A percentile compares a stretch with the other conserved stretches of the same genome.
phyloP scores from a whole-genome alignment of 768 basidiomycete genomes.

The Tulasnella sp. region DNA sequence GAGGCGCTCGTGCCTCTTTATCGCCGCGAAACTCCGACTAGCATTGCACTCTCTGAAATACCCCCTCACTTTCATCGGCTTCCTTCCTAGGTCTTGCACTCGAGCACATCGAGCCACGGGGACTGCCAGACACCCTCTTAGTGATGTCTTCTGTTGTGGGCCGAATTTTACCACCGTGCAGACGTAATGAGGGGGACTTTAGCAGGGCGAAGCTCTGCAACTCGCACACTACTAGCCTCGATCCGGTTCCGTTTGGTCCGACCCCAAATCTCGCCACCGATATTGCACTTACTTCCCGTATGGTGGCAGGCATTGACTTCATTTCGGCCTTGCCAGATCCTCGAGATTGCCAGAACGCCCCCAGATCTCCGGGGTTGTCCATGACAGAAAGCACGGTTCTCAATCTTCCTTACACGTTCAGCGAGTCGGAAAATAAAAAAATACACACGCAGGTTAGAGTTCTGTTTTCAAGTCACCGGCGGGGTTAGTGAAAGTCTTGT shows the following conservation, averaged over 20 bases:
- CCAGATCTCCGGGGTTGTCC: neutral
- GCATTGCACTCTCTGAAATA: neutral
- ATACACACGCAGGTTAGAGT: neutral
- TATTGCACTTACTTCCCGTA: neutral
- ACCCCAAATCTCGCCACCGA: neutral
- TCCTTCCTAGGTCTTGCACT: neutral
- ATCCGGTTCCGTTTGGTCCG: neutral
- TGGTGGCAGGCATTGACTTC: neutral
- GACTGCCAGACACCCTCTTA: neutral
- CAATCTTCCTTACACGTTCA: neutral
- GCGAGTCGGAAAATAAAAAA: neutral
- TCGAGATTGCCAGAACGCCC: neutral
- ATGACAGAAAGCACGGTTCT: neutral
- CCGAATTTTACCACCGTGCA: neutral
- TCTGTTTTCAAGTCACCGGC: neutral
- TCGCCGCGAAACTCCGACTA: neutral
- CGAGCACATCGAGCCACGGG: neutral
- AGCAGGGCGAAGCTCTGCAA: conserved; percentile 1
- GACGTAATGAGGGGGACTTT: neutral
- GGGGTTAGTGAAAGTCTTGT: neutral
- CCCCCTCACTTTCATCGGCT: neutral
- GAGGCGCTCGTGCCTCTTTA: neutral
- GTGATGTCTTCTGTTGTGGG: neutral
- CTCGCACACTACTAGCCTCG: neutral
- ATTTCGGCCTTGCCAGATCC: neutral